Evolutionary conservation across 2,329 filamentous ascomycete genomes (phyloP), one percentile per base, ranked within the genome.

Genomic region (Pseudophaeomoniella oleicola): DNA sequence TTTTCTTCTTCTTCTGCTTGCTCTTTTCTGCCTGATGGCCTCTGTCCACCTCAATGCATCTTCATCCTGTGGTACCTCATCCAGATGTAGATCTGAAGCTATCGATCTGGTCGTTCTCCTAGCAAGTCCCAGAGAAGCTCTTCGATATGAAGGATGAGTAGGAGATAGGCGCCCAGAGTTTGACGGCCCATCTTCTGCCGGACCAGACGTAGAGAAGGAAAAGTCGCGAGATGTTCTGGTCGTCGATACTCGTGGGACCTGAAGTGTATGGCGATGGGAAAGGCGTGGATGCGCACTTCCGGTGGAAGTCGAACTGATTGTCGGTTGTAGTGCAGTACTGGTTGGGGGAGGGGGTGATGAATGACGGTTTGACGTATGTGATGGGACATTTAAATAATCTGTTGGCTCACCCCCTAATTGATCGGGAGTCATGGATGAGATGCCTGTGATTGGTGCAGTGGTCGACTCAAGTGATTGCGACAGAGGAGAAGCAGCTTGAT

Each of bases 31-130:
- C 49, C 84, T 78, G 50, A 94, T 87, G 27, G 83, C 82, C 58
- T 98, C 90, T 18, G 90, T 82, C 84, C 86, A 96, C 38, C 86
- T 74, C 39, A 82, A 71, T 27, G 88, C 86, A 52, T 96, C 88
- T 49, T 94, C 88, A 52, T 96, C 88, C 13, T 80, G 82, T 2
- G 78, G 69, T 14, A 87, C 64, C 48, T 94, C 88, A 46, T 96
- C 88, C 22, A 84, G 69, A 34, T 82, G 79, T 49, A 78, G 65
- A 49, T 96, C 87, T 2, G 85, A 90, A 50, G 87, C 78, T 51
- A 92, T 74, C 4, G 85, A 92, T 43, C 85, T 73, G 16, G 88
- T 94, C 42, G 79, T 78, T 42, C 85, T 74, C 51, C 88, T 73
- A 37, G 72, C 83, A 37, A 96, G 63, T 45, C 73, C 87, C 43